Evolutionary conservation across 225 moss, liverwort and hornwort species (phyloP), one percentile per base, ranked within the genome.

Genomic region (Pseudoscleropodium purum): DNA sequence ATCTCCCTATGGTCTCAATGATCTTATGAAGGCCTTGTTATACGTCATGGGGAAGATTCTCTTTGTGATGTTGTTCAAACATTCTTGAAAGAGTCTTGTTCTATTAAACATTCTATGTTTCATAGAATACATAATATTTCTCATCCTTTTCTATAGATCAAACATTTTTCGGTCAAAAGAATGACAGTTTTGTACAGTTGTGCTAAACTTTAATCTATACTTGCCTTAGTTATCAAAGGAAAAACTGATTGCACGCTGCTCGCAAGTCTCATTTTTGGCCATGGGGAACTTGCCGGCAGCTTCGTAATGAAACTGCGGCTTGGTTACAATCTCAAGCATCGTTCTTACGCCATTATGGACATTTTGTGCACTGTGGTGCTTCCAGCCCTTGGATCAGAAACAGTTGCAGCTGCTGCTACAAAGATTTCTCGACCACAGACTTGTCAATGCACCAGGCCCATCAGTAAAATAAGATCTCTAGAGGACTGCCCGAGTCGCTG

Each of bases 331-430:
- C 47, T 81, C 45, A 74, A 84, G 73, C 83, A 41, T 79, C 52
- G 19, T 33, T 77, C 86, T 70, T 12, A 79, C 66, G 52, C 67
- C 70, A 49, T 36, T 86, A 77, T 70, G 69, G 82, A 34, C 51
- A 18, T 81, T 68, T 72, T 86, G 37, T 78, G 5, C 20, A 10
- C 61, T 62, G 77, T 90, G 91, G 73, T 88, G 82, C 18, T 91
- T 65, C 52, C 91, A 94, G 94, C 94, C 94, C 12, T 89, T 94
- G 30, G 94, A 94, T 91, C 94, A 92, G 83, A 94, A 92, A 85
- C 94, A 94, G 87, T 87, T 94, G 89, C 92, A 91, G 37, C 59
- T 94, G 74, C 91, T 94, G 76, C 89, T 94, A 64, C 88, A 89
- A 57, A 87, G 94, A 82, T 94, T 94, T 83, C 90, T 94, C 69